phyloP scores from a whole-genome alignment of 257 asterid species.

The Lavandula angustifolia region DNA sequence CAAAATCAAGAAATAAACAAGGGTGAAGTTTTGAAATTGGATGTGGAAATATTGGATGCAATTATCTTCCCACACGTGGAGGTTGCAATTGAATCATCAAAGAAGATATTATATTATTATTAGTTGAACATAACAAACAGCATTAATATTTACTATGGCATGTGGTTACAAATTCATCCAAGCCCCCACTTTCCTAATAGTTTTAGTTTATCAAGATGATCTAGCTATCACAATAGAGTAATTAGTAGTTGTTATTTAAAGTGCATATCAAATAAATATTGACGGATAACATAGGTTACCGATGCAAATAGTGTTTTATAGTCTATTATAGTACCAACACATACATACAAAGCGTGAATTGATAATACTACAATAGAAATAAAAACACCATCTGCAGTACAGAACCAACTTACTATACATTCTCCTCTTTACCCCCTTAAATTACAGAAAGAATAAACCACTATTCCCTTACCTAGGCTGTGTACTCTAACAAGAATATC shows the following conservation, averaged over 20 bases:
- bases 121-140: background rate
- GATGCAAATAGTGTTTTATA: too few relatives aligned
- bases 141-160: background rate
- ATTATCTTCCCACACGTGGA: background rate
- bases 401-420: background rate
- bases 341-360: background rate
- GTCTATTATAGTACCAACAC: too few relatives aligned
- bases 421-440: slow-evolving; percentile 30
- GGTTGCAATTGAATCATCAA: background rate
- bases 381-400: background rate
- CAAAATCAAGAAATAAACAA: background rate
- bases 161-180: background rate
- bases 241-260: too few relatives aligned
- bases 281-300: too few relatives aligned
- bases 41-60: background rate
- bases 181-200: background rate
- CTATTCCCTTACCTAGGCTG: slow-evolving; percentile 29
- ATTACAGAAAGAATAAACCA: slow-evolving; percentile 34
- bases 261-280: too few relatives aligned
- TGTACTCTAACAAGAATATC: slow-evolving; percentile 32
- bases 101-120: too few relatives aligned
- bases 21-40: background rate
- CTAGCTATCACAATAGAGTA: background rate
- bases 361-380: background rate
- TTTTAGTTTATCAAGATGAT: background rate